Base-by-base conservation (phyloP, 257 asterid species). In the Euphrasia confusa region DNA sequence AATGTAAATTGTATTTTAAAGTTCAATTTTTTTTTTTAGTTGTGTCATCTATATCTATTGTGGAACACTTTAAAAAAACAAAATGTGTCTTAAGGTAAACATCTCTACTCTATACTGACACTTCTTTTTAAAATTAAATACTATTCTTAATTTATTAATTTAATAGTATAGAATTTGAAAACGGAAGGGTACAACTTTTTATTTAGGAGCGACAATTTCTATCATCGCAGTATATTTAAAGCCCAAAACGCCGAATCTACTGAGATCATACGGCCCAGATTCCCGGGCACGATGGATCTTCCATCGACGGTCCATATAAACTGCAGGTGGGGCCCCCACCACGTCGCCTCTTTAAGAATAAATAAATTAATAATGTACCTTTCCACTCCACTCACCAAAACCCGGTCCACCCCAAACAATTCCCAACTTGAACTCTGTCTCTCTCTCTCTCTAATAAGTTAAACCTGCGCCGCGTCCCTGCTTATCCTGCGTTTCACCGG, bases 341-440 rank as follows among this genome's bases (percentile, higher is more conserved):
- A 32, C 71, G 18, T 70, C 33, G 8, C 68, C 28, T 71, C n/a
- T 68, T 64, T 30, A 39, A 4, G 61, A 27, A 60, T 56, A 28
- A 60, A 47, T 73, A 69, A 28, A 60, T 39, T 73, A 69, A 73
- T 77, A 4, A 73, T 77, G 55, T 28, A 64, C 64, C 54, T 6
- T 32, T 21, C 37, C 37, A 7, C 40, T 35, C 63, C 64, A 3
- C 32, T 54, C 50, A 68, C 33, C 13, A 7, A 52, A 61, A n/a
- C 69, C 78, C 76, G 80, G 83, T 73, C 64, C 80, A 76, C 64
- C 58, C 56, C 64, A 64, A 58, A 54, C 75, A 75, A 61, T 66
- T 74, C 74, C 61, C 4, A 49, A 14, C 33, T 21, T 9, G 0
- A 28, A 7, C 75, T 35, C 71, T 30, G 0, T 5, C 2, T n/a